Evolutionary conservation across 2,329 filamentous ascomycete genomes (phyloP), one percentile per base, ranked within the genome.

Genomic region (Aspergillus fructus): DNA sequence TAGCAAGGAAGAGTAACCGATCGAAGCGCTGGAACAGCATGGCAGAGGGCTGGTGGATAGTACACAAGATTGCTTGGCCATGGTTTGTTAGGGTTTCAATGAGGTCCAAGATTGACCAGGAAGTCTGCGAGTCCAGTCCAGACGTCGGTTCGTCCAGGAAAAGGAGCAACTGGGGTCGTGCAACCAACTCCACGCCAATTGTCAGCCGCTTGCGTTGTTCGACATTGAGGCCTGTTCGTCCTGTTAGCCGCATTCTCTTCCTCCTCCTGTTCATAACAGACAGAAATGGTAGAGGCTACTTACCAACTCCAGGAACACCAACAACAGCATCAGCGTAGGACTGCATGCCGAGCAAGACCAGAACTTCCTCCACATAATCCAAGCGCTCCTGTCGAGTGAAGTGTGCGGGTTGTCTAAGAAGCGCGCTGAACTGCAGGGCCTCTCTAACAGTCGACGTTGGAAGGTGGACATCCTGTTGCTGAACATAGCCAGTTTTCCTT

Each of bases 101-200:
- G 8, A 97, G 83, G 71, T 91, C 88, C 46, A 91, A 82, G 70
- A 97, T 96, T 62, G 91, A 90, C 91, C 91, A 97, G 0, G 92
- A 93, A 1, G 93, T 96, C 74, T 96, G 92, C 68, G 87, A 90
- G 74, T 97, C 93, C n/a, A 97, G 85, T 79, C 93, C 93, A 24
- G 92, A 96, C 3, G 93, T 97, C 12, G 93, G 93, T 74, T 97
- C 93, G 67, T 97, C 93, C 40, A 97, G 85, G 78, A 97, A 97
- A 47, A 97, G 85, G 59, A 97, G 82, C 52, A 97, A 81, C 41
- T 91, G 87, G 5, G 93, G 93, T 78, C 94, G 96, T 6, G 93
- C 93, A 41, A 91, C 93, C 21, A 97, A 83, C 72, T 97, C 93
- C n/a, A 97, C 93, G 74, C 91, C 93, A 62, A 97, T 96, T 0